A percentile compares a stretch with the other conserved stretches of the same genome.
Evolutionary conservation across 2,329 filamentous ascomycete species (phyloP).

Genomic region (Macroventuria anomochaeta): DNA sequence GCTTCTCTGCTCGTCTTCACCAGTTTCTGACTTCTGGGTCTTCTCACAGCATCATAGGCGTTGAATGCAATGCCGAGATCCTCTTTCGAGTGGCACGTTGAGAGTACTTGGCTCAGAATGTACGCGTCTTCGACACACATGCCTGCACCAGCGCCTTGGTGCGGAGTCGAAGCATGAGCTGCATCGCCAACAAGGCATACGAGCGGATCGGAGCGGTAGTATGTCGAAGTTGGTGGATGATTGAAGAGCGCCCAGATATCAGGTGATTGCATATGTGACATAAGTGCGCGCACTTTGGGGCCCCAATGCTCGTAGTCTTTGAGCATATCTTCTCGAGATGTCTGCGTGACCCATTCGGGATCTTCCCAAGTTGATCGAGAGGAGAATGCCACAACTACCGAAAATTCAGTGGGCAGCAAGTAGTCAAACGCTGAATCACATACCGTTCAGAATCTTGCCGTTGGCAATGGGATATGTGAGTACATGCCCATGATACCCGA

Average conservation of each 20-base stretch:
- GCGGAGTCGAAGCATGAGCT: constrained; percentile 61
- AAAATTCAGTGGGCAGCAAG: constrained; percentile 39
- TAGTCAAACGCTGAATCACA: background rate
- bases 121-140: constrained; percentile 63
- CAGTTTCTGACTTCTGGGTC: constrained; percentile 49
- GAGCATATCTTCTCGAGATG: constrained; percentile 36
- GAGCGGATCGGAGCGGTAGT: constrained; percentile 41
- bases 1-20: constrained; percentile 50
- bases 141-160: constrained; percentile 62
- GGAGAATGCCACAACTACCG: constrained; percentile 38
- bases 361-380: constrained; percentile 30
- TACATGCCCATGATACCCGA: constrained; percentile 63
- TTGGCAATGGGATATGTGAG: constrained; percentile 68
- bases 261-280: constrained; percentile 52
- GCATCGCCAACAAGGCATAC: constrained; percentile 62
- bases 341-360: constrained; percentile 35
- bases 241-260: constrained; percentile 59
- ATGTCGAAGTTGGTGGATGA: constrained; percentile 52
- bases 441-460: constrained; percentile 62
- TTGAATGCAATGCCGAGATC: constrained; percentile 44
- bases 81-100: constrained; percentile 13
- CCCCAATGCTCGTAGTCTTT: constrained; percentile 36
- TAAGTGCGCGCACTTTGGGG: constrained; percentile 25
- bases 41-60: constrained; percentile 49
- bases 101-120: constrained; percentile 51